Base-by-base conservation (phyloP, 352 stramenopile genomes). In the Peronospora tabacina region DNA sequence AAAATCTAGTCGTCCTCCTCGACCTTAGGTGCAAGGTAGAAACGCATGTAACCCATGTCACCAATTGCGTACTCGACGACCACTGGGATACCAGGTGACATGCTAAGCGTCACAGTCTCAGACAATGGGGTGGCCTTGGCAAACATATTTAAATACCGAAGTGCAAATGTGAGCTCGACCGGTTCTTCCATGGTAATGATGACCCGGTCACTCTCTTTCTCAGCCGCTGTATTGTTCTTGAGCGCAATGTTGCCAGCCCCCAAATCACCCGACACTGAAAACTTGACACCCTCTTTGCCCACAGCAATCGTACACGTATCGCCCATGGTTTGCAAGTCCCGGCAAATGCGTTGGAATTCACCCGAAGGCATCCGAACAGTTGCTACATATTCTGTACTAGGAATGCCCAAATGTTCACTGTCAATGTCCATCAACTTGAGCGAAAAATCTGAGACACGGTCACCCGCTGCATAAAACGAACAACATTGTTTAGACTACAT, bases 391-490 rank as follows among this genome's bases (percentile, higher is more conserved):
- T 98, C 94, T 13, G 95, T 98, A 46, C 98, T 94, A 3, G 97
- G 97, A 55, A 99, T 99, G 33, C 94, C 95, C 30, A 99, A 73
- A 70, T 98, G 95, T 61, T 99, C 97, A 50, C 78, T 95, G 66
- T 99, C 96, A 84, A 99, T 99, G 68, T 98, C 96, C 95, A 99
- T 99, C 40, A 99, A 86, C 85, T 99, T 99, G 46, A 99, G 80
- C 65, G 98, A 97, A 64, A 98, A 98, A 53, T 98, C 91, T 38
- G 87, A 97, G 16, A 98, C 93, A 44, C 90, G 73, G 60, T 97
- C 90, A 41, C 91, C 82, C 16, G 87, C 75, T 89, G 35, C 46
- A 35, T 54, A 3, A 53, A 30, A 50, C 20, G 44, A 54, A 15
- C 8, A 15, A 24, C 33, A 20, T 16, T n/a, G 11, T 17, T 54